Evolutionary conservation across 2,329 filamentous ascomycete genomes (phyloP).

Genomic region (Bipolaris cookei): DNA sequence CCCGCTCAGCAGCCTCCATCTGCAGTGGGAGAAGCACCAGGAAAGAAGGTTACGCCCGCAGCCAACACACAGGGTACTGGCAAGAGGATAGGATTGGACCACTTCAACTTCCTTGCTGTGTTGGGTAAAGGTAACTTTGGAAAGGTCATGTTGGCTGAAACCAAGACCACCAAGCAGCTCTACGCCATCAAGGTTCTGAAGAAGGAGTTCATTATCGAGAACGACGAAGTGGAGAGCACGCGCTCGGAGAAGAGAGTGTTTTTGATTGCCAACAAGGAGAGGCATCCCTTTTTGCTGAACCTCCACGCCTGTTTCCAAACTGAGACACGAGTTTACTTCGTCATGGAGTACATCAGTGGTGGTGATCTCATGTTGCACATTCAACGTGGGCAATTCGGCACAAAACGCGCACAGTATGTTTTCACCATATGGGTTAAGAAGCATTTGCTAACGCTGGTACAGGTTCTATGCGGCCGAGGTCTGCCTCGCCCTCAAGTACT

Average conservation of each 20-base stretch:
- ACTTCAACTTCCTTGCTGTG: slow-evolving; percentile 99
- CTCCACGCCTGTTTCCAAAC: slow-evolving; percentile 99
- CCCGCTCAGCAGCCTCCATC: slow-evolving; percentile 47
- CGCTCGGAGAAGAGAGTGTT: slow-evolving; percentile 98
- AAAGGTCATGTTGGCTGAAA: slow-evolving; percentile 99
- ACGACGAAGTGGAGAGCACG: slow-evolving; percentile 98
- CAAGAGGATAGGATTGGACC: slow-evolving; percentile 88
- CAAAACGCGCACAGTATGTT: slow-evolving; percentile 90
- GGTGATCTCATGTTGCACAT: slow-evolving; percentile 99
- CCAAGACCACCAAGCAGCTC: slow-evolving; percentile 86
- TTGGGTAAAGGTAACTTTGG: slow-evolving; percentile 99
- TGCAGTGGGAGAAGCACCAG: slow-evolving; percentile 40
- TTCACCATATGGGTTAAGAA: neutral
- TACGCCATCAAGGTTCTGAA: slow-evolving; percentile 99
- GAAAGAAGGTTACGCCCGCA: slow-evolving; percentile 68
- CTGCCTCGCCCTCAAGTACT: slow-evolving; percentile 96
- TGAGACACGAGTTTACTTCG: slow-evolving; percentile 97
- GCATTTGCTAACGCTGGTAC: slow-evolving; percentile 22
- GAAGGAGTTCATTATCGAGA: slow-evolving; percentile 99
- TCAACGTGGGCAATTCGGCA: slow-evolving; percentile 92
- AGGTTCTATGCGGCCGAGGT: slow-evolving; percentile 98
- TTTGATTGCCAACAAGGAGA: slow-evolving; percentile 93
- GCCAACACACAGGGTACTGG: slow-evolving; percentile 74
- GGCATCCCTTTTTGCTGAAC: slow-evolving; percentile 93
- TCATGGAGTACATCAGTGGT: slow-evolving; percentile 99